phyloP scores from a whole-genome alignment of 306 rosid genomes.

The Quillaja saponaria region DNA sequence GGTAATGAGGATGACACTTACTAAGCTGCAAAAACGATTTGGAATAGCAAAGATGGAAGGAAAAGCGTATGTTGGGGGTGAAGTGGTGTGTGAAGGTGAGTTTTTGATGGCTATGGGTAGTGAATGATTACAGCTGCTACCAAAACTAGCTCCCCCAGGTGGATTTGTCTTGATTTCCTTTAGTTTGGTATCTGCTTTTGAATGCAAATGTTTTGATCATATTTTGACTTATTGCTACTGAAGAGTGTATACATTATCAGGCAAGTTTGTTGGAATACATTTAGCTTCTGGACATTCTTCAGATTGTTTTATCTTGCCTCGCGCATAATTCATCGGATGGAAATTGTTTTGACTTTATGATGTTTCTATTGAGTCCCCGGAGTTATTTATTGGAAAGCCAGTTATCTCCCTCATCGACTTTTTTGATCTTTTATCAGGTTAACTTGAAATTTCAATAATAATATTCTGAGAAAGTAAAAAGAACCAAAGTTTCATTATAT shows the following conservation, averaged over 20 bases:
- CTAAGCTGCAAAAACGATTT: slow-evolving; percentile 78
- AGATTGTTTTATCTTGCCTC: slow-evolving; percentile 15
- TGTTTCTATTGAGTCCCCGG: neutral
- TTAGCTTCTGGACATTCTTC: neutral
- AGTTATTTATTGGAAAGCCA: neutral
- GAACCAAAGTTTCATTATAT: neutral
- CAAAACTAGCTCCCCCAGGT: neutral
- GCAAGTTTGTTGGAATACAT: slow-evolving; percentile 16
- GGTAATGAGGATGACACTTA: slow-evolving; percentile 89
- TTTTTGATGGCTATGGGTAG: slow-evolving; percentile 77
- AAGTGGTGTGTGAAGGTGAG: slow-evolving; percentile 89
- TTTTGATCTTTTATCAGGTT: too few species aligned
- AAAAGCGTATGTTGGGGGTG: slow-evolving; percentile 91
- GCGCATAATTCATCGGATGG: slow-evolving; percentile 21
- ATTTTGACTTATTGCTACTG: neutral
- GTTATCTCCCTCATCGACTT: too few species aligned
- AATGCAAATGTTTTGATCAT: slow-evolving; percentile 17
- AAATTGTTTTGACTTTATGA: slow-evolving; percentile 20
- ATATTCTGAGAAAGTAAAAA: neutral
- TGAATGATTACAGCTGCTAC: slow-evolving; percentile 26
- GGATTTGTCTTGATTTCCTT: slow-evolving; percentile 29
- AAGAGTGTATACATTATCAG: slow-evolving; percentile 15
- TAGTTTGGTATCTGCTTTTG: slow-evolving; percentile 13
- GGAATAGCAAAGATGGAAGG: slow-evolving; percentile 96
- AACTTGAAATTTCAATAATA: too few species aligned